These are phyloP conservation scores for Prorocentrum cordatum DNA, from an alignment of 169 alveolate genomes.

Conservation along the genomic window DNA sequence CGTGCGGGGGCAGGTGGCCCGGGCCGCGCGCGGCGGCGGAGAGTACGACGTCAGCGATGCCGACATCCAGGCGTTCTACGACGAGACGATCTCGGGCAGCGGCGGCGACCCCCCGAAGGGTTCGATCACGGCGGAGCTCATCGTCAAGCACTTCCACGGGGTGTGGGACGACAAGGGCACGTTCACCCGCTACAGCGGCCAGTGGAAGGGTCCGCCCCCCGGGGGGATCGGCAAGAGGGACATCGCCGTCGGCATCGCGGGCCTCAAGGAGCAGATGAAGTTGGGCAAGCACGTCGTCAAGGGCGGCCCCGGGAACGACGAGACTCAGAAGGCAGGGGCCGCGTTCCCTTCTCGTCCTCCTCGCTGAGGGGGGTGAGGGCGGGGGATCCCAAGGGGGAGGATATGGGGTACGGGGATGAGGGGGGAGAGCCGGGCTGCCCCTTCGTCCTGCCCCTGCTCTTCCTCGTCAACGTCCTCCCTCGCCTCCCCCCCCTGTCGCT, in stretches of 20 bases:
- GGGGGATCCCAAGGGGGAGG: no score
- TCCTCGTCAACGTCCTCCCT: no score
- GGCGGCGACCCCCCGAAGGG: slow-evolving; percentile 67
- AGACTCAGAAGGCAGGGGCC: no score
- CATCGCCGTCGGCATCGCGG: slow-evolving; percentile 35
- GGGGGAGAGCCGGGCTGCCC: no score
- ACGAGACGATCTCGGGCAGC: background rate
- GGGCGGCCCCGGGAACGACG: no score
- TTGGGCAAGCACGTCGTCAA: no score
- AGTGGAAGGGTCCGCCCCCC: slow-evolving; percentile 61
- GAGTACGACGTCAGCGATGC: slow-evolving; percentile 57
- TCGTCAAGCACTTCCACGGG: slow-evolving; percentile 51
- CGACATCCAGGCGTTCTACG: slow-evolving; percentile 48
- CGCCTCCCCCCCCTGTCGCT: no score
- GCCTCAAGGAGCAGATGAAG: slow-evolving; percentile 26
- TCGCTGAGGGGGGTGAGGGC: no score
- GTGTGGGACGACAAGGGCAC: slow-evolving; percentile 38
- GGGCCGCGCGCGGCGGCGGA: slow-evolving; percentile 33
- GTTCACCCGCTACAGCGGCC: slow-evolving; percentile 58
- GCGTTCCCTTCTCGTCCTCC: no score
- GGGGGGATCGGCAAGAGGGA: slow-evolving; percentile 62
- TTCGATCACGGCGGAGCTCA: slow-evolving; percentile 12
- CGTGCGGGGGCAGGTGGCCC: no score
- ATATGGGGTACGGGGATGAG: no score
- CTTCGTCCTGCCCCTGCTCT: no score